Base-by-base conservation (phyloP, 2,329 filamentous ascomycete species). In the Colletotrichum salicis region DNA sequence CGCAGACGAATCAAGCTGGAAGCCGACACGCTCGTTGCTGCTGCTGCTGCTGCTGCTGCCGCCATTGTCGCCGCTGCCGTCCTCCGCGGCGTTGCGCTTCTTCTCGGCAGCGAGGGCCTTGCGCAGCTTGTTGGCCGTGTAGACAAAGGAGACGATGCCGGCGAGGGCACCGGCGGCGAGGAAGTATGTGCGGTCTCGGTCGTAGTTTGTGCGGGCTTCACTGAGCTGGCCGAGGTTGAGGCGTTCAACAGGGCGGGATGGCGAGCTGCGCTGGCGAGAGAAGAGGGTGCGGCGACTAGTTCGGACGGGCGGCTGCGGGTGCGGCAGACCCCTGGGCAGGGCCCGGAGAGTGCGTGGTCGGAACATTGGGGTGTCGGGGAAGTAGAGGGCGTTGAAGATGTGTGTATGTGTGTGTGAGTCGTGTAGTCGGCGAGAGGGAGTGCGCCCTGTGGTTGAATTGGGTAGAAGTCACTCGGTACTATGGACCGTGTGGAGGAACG, bases 91-190 rank as follows among this genome's bases (percentile, higher is more conserved):
- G 72, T 74, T 71, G 69, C 74, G 68, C 66, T 74, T 74, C 72
- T 81, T 80, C 58, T 82, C 79, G 29, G 71, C 65, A 61, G 81
- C 76, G 48, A 85, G 76, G 22, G 82, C 82, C 71, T 82, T 73
- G 76, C 85, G 86, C 54, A 90, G 83, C 77, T 88, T 88, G 78
- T 81, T 88, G 11, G 83, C 84, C 4, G 87, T 87, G 78, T 87
- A 89, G 71, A 84, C 76, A 76, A 86, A 85, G 29, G 86, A 85
- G 37, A 88, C 77, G 69, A 86, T 76, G 35, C 88, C 86, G 5
- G 86, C 84, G 12, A 87, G 74, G 24, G 84, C 82, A 24, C 88
- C 88, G 19, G 84, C 84, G 22, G 85, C 78, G 11, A 90, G 83
- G 74, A 90, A 89, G 13, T 84, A 83, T 4, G 82, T 86, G 51